These are phyloP conservation scores for Periconia sp. DNA, from an alignment of 2,329 filamentous ascomycete species.

Conservation along the genomic window DNA sequence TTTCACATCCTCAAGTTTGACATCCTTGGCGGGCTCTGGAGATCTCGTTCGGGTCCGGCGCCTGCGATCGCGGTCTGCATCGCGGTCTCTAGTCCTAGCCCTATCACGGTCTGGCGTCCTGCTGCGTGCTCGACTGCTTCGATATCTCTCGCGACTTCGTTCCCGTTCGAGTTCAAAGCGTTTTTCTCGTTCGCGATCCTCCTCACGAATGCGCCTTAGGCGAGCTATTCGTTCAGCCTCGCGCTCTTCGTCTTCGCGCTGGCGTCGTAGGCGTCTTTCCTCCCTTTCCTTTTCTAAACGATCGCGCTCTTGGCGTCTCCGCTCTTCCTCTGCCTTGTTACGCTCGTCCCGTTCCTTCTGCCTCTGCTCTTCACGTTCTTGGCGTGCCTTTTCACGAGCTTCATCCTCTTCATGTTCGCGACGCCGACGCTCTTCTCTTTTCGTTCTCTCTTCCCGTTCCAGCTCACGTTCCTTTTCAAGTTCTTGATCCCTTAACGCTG, in stretches of 20 bases:
- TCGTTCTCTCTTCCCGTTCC: slow-evolving; percentile 58
- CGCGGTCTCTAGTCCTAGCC: slow-evolving; percentile 55
- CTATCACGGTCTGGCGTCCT: slow-evolving; percentile 29
- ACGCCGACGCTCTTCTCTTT: slow-evolving; percentile 64
- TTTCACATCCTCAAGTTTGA: slow-evolving; percentile 44
- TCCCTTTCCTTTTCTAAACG: slow-evolving; percentile 50
- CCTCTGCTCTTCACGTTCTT: slow-evolving; percentile 53
- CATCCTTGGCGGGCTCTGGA: slow-evolving; percentile 26
- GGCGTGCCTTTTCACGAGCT: slow-evolving; percentile 52
- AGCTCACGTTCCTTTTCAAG: slow-evolving; percentile 64
- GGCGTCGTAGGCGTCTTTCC: slow-evolving; percentile 57
- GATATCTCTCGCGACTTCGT: slow-evolving; percentile 50
- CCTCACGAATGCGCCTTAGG: slow-evolving; percentile 46
- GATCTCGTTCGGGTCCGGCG: slow-evolving; percentile 27
- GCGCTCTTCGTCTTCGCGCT: slow-evolving; percentile 47
- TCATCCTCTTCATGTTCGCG: slow-evolving; percentile 56
- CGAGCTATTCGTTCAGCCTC: slow-evolving; percentile 54
- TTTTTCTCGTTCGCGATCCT: slow-evolving; percentile 41
- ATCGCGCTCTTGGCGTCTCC: slow-evolving; percentile 36
- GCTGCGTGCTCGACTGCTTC: slow-evolving; percentile 34
- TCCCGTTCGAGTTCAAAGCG: slow-evolving; percentile 58
- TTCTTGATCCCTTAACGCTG: slow-evolving; percentile 66
- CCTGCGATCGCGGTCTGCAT: slow-evolving; percentile 37
- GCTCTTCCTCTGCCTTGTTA: slow-evolving; percentile 39
- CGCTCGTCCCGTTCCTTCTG: slow-evolving; percentile 39